These are phyloP conservation scores for Pseudonitzschia pungens DNA, from an alignment of 108 stramenopile genomes.

Conservation along the genomic window DNA sequence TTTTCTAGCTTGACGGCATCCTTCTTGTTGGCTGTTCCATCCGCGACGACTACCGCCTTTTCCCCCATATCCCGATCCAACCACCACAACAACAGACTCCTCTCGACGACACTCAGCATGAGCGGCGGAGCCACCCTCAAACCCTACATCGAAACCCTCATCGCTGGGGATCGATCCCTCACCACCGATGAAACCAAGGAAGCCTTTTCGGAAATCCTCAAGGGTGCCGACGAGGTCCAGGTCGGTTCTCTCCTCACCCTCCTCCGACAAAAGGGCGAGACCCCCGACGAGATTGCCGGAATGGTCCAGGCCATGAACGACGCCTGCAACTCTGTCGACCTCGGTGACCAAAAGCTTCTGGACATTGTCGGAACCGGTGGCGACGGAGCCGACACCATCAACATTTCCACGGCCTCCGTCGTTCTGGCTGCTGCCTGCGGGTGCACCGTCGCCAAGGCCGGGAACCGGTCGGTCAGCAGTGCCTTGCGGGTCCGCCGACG, in stretches of 20 bases:
- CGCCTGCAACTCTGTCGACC: slow-evolving; percentile 71
- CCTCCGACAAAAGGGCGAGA: slow-evolving; percentile 90
- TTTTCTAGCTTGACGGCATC: slow-evolving; percentile 19
- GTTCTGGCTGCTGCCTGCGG: slow-evolving; percentile 97
- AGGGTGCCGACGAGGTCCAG: slow-evolving; percentile 80
- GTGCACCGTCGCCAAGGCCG: slow-evolving; percentile 94
- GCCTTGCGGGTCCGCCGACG: slow-evolving; percentile 94
- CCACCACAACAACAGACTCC: background rate
- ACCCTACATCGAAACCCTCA: slow-evolving; percentile 87
- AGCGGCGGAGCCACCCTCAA: slow-evolving; percentile 50
- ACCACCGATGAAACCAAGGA: slow-evolving; percentile 79
- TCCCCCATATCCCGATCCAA: background rate
- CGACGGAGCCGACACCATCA: slow-evolving; percentile 98
- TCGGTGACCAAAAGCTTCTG: slow-evolving; percentile 69
- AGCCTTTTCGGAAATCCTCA: slow-evolving; percentile 78
- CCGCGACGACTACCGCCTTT: slow-evolving; percentile 12
- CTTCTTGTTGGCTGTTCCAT: slow-evolving; percentile 3
- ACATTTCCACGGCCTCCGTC: slow-evolving; percentile 93
- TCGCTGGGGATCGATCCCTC: slow-evolving; percentile 71
- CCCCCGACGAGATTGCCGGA: slow-evolving; percentile 91
- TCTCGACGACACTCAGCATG: background rate
- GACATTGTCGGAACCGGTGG: slow-evolving; percentile 99
- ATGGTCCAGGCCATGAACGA: slow-evolving; percentile 95
- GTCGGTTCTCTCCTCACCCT: slow-evolving; percentile 87
- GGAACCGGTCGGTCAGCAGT: slow-evolving; percentile 93